These are phyloP conservation scores for Emiliania huxleyi DNA, from an alignment of 78 protist genomes.

Conservation along the genomic window DNA sequence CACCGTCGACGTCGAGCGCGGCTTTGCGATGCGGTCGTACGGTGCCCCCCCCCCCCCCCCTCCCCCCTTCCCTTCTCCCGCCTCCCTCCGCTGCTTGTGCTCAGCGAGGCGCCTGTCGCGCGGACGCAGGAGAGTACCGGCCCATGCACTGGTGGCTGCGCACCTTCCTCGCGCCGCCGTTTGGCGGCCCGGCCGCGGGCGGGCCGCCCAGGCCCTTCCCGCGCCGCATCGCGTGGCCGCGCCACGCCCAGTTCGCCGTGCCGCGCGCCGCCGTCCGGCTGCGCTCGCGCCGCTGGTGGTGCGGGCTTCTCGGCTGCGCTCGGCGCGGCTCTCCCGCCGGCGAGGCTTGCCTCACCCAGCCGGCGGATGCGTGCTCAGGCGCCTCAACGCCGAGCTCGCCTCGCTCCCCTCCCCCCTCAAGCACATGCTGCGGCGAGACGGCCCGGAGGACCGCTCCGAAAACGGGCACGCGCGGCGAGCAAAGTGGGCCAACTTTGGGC, in stretches of 20 bases:
- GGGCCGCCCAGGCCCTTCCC: background rate
- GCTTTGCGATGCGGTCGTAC: background rate
- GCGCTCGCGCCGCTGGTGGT: background rate
- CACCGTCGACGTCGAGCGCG: background rate
- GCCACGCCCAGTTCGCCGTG: background rate
- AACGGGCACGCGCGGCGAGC: background rate
- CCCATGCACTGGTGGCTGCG: conserved; percentile 13
- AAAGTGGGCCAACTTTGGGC: background rate
- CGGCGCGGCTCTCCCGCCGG: background rate
- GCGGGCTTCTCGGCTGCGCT: background rate
- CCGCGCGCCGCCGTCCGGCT: background rate
- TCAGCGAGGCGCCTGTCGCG: too few species aligned
- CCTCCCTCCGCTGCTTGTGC: too few species aligned
- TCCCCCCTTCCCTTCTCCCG: too few species aligned
- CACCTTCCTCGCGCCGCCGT: background rate
- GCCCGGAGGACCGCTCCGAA: background rate
- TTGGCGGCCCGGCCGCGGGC: background rate
- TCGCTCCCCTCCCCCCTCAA: background rate
- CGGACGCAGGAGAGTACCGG: too few species aligned
- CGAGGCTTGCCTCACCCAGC: background rate
- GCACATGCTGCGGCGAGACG: background rate
- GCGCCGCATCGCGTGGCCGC: background rate
- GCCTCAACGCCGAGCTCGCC: background rate
- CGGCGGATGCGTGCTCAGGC: background rate
- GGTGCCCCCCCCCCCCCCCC: too few species aligned